Evolutionary conservation across 257 asterid species (phyloP).

Genomic region (Fraxinus pennsylvanica): DNA sequence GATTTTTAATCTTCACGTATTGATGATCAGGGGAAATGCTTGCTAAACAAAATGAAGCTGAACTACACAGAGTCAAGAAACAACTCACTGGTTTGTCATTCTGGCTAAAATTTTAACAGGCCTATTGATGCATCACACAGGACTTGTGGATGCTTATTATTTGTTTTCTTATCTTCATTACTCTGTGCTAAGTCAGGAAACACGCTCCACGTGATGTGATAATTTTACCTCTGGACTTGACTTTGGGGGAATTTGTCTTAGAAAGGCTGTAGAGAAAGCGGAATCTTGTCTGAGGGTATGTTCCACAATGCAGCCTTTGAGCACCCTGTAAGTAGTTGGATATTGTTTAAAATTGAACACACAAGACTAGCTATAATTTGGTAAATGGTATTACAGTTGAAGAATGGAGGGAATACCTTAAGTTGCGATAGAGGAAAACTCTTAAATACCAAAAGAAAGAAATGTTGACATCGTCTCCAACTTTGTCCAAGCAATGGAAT

Average conservation of each 20-base stretch:
- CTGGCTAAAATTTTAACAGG: slow-evolving; percentile 8
- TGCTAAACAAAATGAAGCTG: slow-evolving; percentile 85
- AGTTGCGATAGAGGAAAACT: not conserved
- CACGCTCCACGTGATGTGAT: slow-evolving; percentile 75
- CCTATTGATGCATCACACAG: not conserved
- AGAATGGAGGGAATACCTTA: not conserved
- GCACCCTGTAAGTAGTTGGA: slow-evolving; percentile 74
- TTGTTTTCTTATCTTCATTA: slow-evolving; percentile 26
- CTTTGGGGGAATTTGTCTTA: slow-evolving; percentile 68
- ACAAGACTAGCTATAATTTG: not conserved
- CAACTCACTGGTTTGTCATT: slow-evolving; percentile 62
- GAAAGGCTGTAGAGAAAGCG: slow-evolving; percentile 70
- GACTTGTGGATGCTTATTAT: slow-evolving; percentile 3
- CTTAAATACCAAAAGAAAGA: not conserved
- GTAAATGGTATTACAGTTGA: slow-evolving; percentile 4
- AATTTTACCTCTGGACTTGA: slow-evolving; percentile 85
- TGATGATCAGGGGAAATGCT: slow-evolving; percentile 75
- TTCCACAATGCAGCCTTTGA: slow-evolving; percentile 98
- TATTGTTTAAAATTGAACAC: not conserved
- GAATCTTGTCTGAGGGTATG: slow-evolving; percentile 75
- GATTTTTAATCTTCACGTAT: slow-evolving; percentile 24
- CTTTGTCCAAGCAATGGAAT: not conserved
- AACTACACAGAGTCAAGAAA: slow-evolving; percentile 72
- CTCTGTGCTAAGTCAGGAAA: slow-evolving; percentile 59
- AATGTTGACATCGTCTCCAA: not conserved